Evolutionary conservation across 371 early-diverging fungal species (phyloP).

Genomic region (Mortierella sp.): DNA sequence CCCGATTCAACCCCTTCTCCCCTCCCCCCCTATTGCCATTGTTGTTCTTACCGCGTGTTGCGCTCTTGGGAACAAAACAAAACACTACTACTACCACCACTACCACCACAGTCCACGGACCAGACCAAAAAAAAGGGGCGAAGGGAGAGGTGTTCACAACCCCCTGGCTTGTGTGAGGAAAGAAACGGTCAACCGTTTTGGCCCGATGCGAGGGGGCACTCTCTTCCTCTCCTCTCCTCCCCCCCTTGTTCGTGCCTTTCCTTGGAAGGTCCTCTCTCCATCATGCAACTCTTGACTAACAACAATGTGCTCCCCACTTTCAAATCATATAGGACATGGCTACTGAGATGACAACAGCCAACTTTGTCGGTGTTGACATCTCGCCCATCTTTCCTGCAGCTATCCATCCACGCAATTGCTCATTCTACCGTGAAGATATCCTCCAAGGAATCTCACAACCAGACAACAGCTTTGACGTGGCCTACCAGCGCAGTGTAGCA

Average conservation of each 20-base stretch:
- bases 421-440: conserved; percentile 31
- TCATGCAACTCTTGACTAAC: too few relatives aligned
- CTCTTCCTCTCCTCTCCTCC: too few relatives aligned
- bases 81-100: too few relatives aligned
- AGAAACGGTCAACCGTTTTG: too few relatives aligned
- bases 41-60: too few relatives aligned
- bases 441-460: conserved; percentile 29
- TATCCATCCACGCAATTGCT: conserved; percentile 51
- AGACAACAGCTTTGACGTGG: conserved; percentile 38
- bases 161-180: too few relatives aligned
- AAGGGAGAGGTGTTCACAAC: too few relatives aligned
- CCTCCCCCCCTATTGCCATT: not conserved
- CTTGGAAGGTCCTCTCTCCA: not conserved
- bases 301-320: conserved; percentile 12
- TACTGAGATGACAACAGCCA: conserved; percentile 34
- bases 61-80: too few relatives aligned
- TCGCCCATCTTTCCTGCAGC: conserved; percentile 51
- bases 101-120: too few relatives aligned
- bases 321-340: conserved; percentile 51
- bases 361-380: conserved; percentile 53
- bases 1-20: not conserved
- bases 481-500: conserved; percentile 53
- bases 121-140: too few relatives aligned
- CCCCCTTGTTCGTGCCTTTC: too few relatives aligned
- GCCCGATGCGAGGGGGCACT: too few relatives aligned